Evolutionary conservation across 1,139 yeast species (phyloP), one percentile per base, ranked within the genome.

Genomic region (Pichia sp.): DNA sequence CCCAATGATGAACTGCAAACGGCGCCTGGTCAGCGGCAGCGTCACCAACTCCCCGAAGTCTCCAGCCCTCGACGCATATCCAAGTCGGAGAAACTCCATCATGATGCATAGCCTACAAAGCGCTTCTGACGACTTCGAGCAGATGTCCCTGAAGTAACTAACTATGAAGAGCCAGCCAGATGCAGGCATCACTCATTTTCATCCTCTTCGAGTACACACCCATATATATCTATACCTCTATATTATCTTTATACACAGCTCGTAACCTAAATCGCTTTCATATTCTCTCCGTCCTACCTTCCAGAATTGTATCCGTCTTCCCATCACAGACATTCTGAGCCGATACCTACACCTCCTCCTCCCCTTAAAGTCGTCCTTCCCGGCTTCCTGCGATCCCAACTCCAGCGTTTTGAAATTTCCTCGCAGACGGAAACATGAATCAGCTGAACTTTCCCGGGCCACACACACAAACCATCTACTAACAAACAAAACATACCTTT

Each of bases 11-110:
- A 57, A 54, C 34, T 47, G 45, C 16, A 64, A 64, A 51, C 44
- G 67, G 45, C 50, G 67, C 40, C 55, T 64, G 30, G 64, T 63
- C 6, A 58, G 66, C 17, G 55, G 59, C 6, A 55, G 58, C 51
- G 54, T 49, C 6, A 55, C 58, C 6, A 55, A 55, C 17, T 55
- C 58, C 4, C 54, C 59, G 1, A 58, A 61, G 45, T 59, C 63
- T 3, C 67, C 68, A 1, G 58, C 59, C 1, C 36, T 64, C 14
- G 58, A 56, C 4, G 49, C 59, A 7, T 50, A 48, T 12, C 60
- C 62, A 2, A 60, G 63, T 48, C 33, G 62, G n/a, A 43, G 63
- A 51, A 61, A 60, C 48, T 63, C 64, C 6, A 49, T 54, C 2
- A 49, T 62, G 41, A 44, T 62, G 7, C 58, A 55, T 7, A 55